A percentile compares a stretch with the other conserved stretches of the same genome.
These are phyloP conservation scores for Hortaea werneckii DNA, from an alignment of 2,329 filamentous ascomycete genomes.

Conservation along the genomic window DNA sequence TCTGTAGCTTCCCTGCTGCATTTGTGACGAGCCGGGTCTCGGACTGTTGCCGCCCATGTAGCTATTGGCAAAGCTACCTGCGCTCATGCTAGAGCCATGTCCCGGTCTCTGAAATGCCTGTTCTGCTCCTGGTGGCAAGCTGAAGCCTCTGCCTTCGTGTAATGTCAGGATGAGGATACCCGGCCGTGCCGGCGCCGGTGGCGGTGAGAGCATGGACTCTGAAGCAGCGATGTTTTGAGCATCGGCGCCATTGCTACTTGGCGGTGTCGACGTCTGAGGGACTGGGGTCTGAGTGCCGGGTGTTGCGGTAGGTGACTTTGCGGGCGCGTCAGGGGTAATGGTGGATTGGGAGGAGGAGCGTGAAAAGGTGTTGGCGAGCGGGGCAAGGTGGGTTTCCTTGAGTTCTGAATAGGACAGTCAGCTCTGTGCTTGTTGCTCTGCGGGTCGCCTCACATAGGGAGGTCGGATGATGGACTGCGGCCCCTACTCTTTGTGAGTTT, in stretches of 20 bases:
- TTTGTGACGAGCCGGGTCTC: slow-evolving; percentile 50
- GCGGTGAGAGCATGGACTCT: slow-evolving; percentile 66
- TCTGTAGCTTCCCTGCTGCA: slow-evolving; percentile 44
- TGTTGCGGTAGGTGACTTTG: slow-evolving; percentile 24
- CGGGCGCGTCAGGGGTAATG: slow-evolving; percentile 50
- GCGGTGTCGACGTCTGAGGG: slow-evolving; percentile 13
- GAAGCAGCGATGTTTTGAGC: slow-evolving; percentile 65
- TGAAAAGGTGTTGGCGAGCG: slow-evolving; percentile 77
- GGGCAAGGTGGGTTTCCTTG: slow-evolving; percentile 93
- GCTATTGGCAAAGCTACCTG: slow-evolving; percentile 39
- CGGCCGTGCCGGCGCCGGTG: slow-evolving; percentile 64
- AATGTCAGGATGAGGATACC: slow-evolving; percentile 95
- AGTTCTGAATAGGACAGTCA: slow-evolving; percentile 51
- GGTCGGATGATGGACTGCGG: too few relatives aligned
- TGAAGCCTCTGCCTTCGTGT: slow-evolving; percentile 84
- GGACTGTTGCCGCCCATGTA: slow-evolving; percentile 51
- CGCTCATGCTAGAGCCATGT: slow-evolving; percentile 63
- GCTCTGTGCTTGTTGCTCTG: too few relatives aligned
- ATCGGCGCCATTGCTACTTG: slow-evolving; percentile 54
- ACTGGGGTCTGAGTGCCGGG: slow-evolving; percentile 14
- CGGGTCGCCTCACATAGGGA: too few relatives aligned
- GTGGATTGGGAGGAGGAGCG: slow-evolving; percentile 88
- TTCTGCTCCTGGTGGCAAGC: slow-evolving; percentile 82
- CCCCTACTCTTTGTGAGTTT: slow-evolving; percentile 14
- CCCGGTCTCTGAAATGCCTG: slow-evolving; percentile 63